These are phyloP conservation scores for Epichloe amarillans DNA, from an alignment of 2,329 filamentous ascomycete genomes.

Conservation along the genomic window DNA sequence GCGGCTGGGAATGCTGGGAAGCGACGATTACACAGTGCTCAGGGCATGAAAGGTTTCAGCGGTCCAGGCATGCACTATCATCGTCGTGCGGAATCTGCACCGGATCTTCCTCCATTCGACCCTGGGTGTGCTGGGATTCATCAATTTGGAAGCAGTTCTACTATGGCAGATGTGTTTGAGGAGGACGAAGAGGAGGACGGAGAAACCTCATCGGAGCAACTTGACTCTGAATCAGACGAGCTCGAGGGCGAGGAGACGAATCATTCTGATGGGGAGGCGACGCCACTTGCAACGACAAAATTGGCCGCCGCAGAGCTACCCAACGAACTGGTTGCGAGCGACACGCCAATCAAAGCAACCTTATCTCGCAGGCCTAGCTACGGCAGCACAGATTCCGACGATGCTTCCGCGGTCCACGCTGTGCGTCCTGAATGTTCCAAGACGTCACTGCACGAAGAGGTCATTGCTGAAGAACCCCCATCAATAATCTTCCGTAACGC, in stretches of 20 bases:
- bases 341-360: conserved; percentile 8
- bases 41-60: conserved; percentile 53
- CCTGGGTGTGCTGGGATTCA: conserved; percentile 41
- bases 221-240: neutral
- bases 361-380: conserved; percentile 31
- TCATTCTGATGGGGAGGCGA: conserved; percentile 31
- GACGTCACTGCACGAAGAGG: conserved; percentile 37
- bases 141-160: conserved; percentile 51
- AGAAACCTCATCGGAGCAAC: conserved; percentile 21
- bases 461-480: conserved; percentile 34
- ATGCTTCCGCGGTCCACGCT: conserved; percentile 10
- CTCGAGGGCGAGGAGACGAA: conserved; percentile 13
- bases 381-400: conserved; percentile 28
- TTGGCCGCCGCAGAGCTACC: neutral
- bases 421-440: conserved; percentile 35
- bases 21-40: conserved; percentile 64
- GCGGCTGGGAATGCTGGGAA: conserved; percentile 40
- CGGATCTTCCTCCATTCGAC: conserved; percentile 66
- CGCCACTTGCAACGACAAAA: conserved; percentile 17
- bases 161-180: conserved; percentile 79
- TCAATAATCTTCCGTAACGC: conserved; percentile 27
- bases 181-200: conserved; percentile 67
- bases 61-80: conserved; percentile 65
- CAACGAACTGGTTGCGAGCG: conserved; percentile 1
- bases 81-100: conserved; percentile 66